Evolutionary conservation across 2,329 filamentous ascomycete genomes (phyloP).

Genomic region (Arachnomyces sp.): DNA sequence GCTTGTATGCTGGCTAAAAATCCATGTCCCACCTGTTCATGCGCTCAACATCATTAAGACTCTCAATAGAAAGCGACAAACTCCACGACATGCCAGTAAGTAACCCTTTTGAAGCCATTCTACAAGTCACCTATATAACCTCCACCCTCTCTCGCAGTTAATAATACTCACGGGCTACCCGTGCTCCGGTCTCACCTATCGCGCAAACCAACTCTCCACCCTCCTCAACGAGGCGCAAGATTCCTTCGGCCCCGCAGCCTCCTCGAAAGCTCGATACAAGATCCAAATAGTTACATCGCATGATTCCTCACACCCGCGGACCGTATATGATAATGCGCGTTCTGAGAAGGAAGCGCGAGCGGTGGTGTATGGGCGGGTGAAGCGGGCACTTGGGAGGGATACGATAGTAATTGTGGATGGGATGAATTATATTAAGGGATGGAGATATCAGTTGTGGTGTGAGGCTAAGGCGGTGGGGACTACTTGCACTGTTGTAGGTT

Average conservation of each 20-base stretch:
- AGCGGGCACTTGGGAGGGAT: constrained; percentile 48
- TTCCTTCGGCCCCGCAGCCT: constrained; percentile 30
- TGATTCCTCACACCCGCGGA: constrained; percentile 36
- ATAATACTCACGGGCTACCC: constrained; percentile 56
- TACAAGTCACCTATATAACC: constrained; percentile 12
- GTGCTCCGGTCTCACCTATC: constrained; percentile 54
- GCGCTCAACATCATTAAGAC: too few relatives aligned
- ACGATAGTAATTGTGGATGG: constrained; percentile 56
- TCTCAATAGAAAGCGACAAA: too few relatives aligned
- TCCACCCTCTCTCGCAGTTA: constrained; percentile 35
- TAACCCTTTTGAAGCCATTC: constrained; percentile 23
- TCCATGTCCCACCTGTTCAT: too few relatives aligned
- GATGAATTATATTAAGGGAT: constrained; percentile 62
- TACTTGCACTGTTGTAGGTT: constrained; percentile 52
- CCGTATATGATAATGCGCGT: constrained; percentile 49
- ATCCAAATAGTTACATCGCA: constrained; percentile 33
- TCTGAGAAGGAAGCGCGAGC: constrained; percentile 57
- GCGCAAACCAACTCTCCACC: constrained; percentile 48
- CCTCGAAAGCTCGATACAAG: constrained; percentile 37
- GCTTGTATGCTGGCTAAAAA: too few relatives aligned
- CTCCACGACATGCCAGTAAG: constrained; percentile 7
- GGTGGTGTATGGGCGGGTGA: constrained; percentile 53
- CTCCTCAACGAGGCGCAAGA: constrained; percentile 43
- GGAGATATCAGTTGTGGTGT: constrained; percentile 59
- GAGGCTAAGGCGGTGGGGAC: constrained; percentile 57